Conservation (phyloP, 2,329 filamentous ascomycete species). For the Trichoderma sp. region DNA sequence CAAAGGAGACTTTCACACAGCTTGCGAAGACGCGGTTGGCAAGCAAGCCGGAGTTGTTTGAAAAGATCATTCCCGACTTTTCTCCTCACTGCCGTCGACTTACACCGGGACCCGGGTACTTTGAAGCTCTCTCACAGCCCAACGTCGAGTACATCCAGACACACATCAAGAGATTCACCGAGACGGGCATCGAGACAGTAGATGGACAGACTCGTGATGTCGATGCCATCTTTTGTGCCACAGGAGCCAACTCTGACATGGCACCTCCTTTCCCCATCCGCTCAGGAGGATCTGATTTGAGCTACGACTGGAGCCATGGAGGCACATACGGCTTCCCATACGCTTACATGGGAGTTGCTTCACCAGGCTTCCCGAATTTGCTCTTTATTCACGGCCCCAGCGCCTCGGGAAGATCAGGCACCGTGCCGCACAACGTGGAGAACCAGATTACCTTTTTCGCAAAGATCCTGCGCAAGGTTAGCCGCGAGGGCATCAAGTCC, state of each 20-base stretch:
- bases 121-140: constrained; percentile 62
- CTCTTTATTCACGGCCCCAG: constrained; percentile 65
- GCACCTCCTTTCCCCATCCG: constrained; percentile 62
- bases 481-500: constrained; percentile 64
- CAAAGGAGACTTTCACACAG: constrained; percentile 45
- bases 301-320: constrained; percentile 56
- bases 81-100: constrained; percentile 64
- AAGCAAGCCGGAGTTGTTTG: constrained; percentile 56
- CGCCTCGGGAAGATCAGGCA: constrained; percentile 61
- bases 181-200: constrained; percentile 58
- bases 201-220: constrained; percentile 60
- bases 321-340: constrained; percentile 64
- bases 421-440: constrained; percentile 67
- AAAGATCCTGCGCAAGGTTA: constrained; percentile 67
- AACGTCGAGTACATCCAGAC: constrained; percentile 64
- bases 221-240: constrained; percentile 68
- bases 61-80: constrained; percentile 62
- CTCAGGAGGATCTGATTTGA: constrained; percentile 55
- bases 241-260: constrained; percentile 63
- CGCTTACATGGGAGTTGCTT: constrained; percentile 65
- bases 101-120: constrained; percentile 67
- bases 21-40: constrained; percentile 56
- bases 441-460: constrained; percentile 66
- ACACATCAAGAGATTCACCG: constrained; percentile 59
- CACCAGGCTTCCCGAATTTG: constrained; percentile 68